Base-by-base conservation (phyloP, 208 protist genomes). In the Zelonia costaricensis region DNA sequence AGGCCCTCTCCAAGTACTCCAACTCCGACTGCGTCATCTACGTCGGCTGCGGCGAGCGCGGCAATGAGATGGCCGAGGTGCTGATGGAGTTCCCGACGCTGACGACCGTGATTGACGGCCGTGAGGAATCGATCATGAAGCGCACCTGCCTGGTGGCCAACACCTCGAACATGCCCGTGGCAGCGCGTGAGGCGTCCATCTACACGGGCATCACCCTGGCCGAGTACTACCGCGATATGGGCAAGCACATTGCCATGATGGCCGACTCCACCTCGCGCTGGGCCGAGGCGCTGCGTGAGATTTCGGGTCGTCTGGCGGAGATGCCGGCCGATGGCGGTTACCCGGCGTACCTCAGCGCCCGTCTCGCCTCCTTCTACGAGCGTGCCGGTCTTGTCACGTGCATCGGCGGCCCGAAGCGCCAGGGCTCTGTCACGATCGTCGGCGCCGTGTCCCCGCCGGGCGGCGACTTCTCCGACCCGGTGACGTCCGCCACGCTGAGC, bases 61-160 rank as follows among this genome's bases (percentile, higher is more conserved):
- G 99, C 55, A 99, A 99, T 82, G 99, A 99, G 81, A 99, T 99
- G 99, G 98, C 99, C 25, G 99, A 99, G 91, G 98, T 99, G 65
- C 87, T 99, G 13, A 99, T 98, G 93, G 99, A 99, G 27, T 99
- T 99, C 95, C 99, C 99, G 33, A 91, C 96, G 62, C 76, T 99
- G 44, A 98, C 86, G 40, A 95, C 92, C 16, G 74, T 98, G 67
- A 86, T 99, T 35, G 82, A 98, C 68, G 98, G 97, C 40, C 83
- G 93, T 40, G 89, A 99, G 67, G 94, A 99, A 61, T 96, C 97
- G 30, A 99, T 99, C 82, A 99, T 99, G 99, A 97, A 99, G 81
- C 96, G 99, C 57, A 99, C 99, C 42, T 97, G 91, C 48, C 86
- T 99, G 15, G 98, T 99, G n/a, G 99, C 99, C 31, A 99, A 99